Evolutionary conservation across 1,139 yeast species (phyloP).

Genomic region (Hansenula sp.): DNA sequence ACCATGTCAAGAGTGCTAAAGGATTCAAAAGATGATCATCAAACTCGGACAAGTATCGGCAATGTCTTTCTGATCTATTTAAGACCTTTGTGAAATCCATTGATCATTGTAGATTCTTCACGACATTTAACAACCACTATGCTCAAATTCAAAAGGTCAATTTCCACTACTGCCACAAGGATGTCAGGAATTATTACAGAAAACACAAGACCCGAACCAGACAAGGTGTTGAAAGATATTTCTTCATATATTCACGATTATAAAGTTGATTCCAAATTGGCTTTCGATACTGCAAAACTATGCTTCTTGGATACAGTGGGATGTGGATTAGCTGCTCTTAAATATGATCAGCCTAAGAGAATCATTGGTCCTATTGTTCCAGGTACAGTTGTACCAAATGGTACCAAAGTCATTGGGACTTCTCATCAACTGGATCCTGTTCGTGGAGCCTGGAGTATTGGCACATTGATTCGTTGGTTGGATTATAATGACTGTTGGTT

Average conservation of each 20-base stretch:
- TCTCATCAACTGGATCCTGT: slow-evolving; percentile 46
- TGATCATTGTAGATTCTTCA: too few species aligned
- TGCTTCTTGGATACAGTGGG: slow-evolving; percentile 55
- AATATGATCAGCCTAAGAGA: slow-evolving; percentile 43
- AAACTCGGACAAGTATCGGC: neutral
- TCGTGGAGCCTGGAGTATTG: slow-evolving; percentile 53
- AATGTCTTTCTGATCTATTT: too few species aligned
- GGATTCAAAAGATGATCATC: too few species aligned
- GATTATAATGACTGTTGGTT: slow-evolving; percentile 62
- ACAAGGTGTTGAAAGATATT: slow-evolving; percentile 43
- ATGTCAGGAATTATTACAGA: slow-evolving; percentile 30
- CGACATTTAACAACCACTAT: too few species aligned
- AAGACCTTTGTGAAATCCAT: too few species aligned
- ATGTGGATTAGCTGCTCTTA: slow-evolving; percentile 57
- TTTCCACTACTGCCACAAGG: slow-evolving; percentile 4
- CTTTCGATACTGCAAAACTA: slow-evolving; percentile 47
- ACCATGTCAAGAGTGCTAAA: too few species aligned
- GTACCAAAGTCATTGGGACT: slow-evolving; percentile 51
- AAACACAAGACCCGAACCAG: slow-evolving; percentile 44
- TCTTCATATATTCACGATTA: slow-evolving; percentile 47
- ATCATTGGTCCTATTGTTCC: slow-evolving; percentile 53
- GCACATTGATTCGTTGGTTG: slow-evolving; percentile 54
- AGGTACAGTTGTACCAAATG: slow-evolving; percentile 49
- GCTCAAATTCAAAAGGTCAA: slow-evolving; percentile 2
- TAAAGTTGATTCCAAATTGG: slow-evolving; percentile 40